Conservation (phyloP, 2,329 filamentous ascomycete species). For the Fusarium sp. region DNA sequence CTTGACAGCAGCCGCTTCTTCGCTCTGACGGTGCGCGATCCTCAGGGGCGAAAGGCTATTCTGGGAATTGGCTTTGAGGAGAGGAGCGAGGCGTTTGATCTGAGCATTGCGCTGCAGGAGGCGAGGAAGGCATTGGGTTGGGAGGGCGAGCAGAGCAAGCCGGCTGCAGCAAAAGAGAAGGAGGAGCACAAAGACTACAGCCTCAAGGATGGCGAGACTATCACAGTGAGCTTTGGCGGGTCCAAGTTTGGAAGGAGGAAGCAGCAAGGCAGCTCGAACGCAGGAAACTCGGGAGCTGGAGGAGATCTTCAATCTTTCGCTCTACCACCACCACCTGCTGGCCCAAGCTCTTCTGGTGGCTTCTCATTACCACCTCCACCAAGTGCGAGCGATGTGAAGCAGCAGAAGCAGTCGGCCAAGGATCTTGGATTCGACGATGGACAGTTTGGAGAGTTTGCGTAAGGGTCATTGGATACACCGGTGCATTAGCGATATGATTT, state of each 20-base stretch:
- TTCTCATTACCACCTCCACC: conserved; percentile 75
- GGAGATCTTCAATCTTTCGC: conserved; percentile 69
- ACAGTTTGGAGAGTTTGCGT: conserved; percentile 86
- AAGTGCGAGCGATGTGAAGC: conserved; percentile 68
- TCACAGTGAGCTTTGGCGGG: conserved; percentile 79
- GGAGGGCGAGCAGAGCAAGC: conserved; percentile 56
- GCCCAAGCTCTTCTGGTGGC: conserved; percentile 52
- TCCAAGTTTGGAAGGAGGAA: conserved; percentile 63
- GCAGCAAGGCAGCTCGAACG: conserved; percentile 44
- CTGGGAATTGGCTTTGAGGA: conserved; percentile 91
- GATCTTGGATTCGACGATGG: conserved; percentile 88
- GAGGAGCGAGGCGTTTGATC: conserved; percentile 85
- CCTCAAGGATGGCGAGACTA: conserved; percentile 89
- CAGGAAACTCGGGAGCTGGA: conserved; percentile 30
- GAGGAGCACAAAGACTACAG: conserved; percentile 72
- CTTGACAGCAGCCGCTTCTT: conserved; percentile 87
- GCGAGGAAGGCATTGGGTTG: conserved; percentile 76
- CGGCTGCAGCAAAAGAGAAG: conserved; percentile 51
- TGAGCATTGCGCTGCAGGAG: conserved; percentile 83
- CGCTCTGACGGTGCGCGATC: conserved; percentile 81
- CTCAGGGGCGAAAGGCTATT: conserved; percentile 78
- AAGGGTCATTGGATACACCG: conserved; percentile 2
- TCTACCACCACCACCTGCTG: conserved; percentile 75
- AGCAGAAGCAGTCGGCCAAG: conserved; percentile 66
- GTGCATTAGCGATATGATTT: conserved; percentile 39